Evolutionary conservation across 129 eudicot species (phyloP).

Genomic region (Centrapalus pauciflorus): DNA sequence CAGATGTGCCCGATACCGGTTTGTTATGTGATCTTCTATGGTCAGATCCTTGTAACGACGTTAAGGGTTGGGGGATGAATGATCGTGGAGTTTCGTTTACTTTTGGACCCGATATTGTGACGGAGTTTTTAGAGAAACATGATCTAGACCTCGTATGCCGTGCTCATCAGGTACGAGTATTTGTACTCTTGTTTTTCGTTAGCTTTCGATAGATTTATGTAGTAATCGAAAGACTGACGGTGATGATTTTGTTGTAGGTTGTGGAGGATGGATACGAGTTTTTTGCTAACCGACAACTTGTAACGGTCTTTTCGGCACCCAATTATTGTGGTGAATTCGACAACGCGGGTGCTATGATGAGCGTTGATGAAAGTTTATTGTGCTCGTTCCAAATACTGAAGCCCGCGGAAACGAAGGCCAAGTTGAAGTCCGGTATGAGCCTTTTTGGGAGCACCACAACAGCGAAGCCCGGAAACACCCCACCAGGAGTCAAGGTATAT

Average conservation of each 20-base stretch:
- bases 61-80: slow-evolving; percentile 76
- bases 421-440: slow-evolving; percentile 40
- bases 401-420: slow-evolving; percentile 73
- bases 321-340: slow-evolving; percentile 67
- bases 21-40: slow-evolving; percentile 68
- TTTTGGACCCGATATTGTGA: slow-evolving; percentile 63
- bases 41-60: slow-evolving; percentile 67
- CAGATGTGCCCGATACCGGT: slow-evolving; percentile 69
- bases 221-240: not conserved
- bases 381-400: slow-evolving; percentile 73
- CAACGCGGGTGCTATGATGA: slow-evolving; percentile 71
- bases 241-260: slow-evolving; percentile 35
- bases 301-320: slow-evolving; percentile 66
- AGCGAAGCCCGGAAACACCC: slow-evolving; percentile 44
- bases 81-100: slow-evolving; percentile 79
- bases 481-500: slow-evolving; percentile 28
- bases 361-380: slow-evolving; percentile 63
- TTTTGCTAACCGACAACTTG: slow-evolving; percentile 70
- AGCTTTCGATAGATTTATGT: not conserved
- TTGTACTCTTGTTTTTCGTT: not conserved
- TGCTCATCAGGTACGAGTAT: slow-evolving; percentile 64
- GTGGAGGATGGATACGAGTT: slow-evolving; percentile 84
- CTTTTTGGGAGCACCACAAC: slow-evolving; percentile 68
- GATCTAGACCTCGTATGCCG: slow-evolving; percentile 78
- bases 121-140: slow-evolving; percentile 50